Conservation (phyloP, 1,284 basidiomycete genomes). For the Spongispora temasekensis region DNA sequence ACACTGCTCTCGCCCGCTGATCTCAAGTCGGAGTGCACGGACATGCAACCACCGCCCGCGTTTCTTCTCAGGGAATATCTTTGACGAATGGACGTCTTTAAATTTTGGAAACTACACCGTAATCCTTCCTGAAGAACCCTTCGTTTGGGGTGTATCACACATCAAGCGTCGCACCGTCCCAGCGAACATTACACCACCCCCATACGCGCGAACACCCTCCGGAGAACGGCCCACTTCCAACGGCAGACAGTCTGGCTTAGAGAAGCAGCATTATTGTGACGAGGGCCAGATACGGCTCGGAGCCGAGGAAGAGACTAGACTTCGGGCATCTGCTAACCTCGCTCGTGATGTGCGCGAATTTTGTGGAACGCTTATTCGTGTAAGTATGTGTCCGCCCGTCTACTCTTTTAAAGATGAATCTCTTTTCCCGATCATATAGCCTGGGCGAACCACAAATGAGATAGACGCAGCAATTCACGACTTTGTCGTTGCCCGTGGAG, state of each 20-base stretch:
- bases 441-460: slow-evolving; percentile 71
- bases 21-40: neutral
- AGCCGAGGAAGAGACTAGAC: slow-evolving; percentile 51
- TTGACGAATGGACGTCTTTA: slow-evolving; percentile 33
- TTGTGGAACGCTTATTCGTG: slow-evolving; percentile 58
- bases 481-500: slow-evolving; percentile 64
- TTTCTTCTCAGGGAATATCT: slow-evolving; percentile 7
- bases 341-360: slow-evolving; percentile 64
- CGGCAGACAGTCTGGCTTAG: slow-evolving; percentile 32
- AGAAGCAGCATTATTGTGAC: slow-evolving; percentile 26
- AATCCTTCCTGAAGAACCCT: slow-evolving; percentile 68
- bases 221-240: slow-evolving; percentile 5
- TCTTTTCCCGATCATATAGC: slow-evolving; percentile 41
- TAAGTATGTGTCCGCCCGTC: slow-evolving; percentile 32
- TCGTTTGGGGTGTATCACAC: slow-evolving; percentile 63
- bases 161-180: slow-evolving; percentile 63
- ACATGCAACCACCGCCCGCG: neutral
- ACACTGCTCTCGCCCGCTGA: neutral
- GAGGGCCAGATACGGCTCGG: slow-evolving; percentile 56
- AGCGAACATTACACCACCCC: slow-evolving; percentile 54
- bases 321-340: slow-evolving; percentile 62
- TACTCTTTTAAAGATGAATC: neutral
- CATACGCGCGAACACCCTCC: slow-evolving; percentile 45
- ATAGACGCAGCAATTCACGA: slow-evolving; percentile 75
- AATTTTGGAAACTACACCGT: slow-evolving; percentile 63